Base-by-base conservation (phyloP, 805 yeast genomes). In the Candida parachauliodes region DNA sequence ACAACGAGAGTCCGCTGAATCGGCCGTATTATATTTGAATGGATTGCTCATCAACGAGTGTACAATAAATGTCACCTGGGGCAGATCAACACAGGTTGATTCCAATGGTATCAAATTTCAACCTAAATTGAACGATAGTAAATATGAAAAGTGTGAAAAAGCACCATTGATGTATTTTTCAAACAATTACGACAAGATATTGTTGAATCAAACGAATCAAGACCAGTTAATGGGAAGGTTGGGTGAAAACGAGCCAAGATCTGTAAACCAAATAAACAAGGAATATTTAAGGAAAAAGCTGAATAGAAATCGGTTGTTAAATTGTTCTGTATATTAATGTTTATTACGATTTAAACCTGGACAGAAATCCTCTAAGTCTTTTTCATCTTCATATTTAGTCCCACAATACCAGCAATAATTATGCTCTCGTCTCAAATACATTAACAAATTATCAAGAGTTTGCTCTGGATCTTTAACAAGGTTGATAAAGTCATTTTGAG, bases 401-500 rank as follows among this genome's bases (percentile, higher is more conserved):
- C 80, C 81, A 52, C 83, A 77, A 53, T 62, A 77, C 47, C 56
- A 70, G 46, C 83, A 77, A 46, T 68, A 77, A 40, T 51, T 44
- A 39, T 65, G 63, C 9, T 53, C 56, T 1, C 59, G 45, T 23
- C 80, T 52, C 18, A 75, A 48, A 41, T 66, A 70, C 4, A 48
- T 46, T 21, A 70, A 52, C 7, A 74, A 46, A n/a, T 54, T 48
- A 23, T 40, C 48, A 14, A 70, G 40, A 29, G 53, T 55, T 20
- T 62, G 64, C 2, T 52, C 50, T 1, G 47, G 24, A 21, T 39
- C 37, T 14, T 31, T 31, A 15, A 36, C 15, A 16, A n/a, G 34
- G 11, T 16, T 27, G 18, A 21, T 26, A 18, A 35, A 14, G 2
- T 5, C 18, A 6, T 16, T n/a, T 9, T 14, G 25, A n/a, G 17